Base-by-base conservation (phyloP, 768 basidiomycete genomes). In the Hortiboletus campestris region DNA sequence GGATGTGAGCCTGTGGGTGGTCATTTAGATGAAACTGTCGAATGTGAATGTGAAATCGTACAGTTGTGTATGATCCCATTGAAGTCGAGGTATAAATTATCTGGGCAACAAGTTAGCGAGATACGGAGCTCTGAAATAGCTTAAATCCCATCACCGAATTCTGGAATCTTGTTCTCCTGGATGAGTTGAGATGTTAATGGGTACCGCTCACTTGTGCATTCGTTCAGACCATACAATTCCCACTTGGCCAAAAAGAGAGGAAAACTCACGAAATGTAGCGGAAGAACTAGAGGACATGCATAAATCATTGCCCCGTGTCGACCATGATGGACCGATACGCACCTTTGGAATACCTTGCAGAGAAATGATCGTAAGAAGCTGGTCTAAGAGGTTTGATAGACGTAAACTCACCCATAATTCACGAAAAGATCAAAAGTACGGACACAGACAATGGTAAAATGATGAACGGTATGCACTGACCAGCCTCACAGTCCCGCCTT, bases 171-270 rank as follows among this genome's bases (percentile, higher is more conserved):
- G 77, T 98, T 97, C 78, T 97, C 94, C 72, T 96, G 86, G 60
- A 98, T 97, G 55, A 98, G 80, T 72, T 98, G 97, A 17, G 96
- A 98, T 16, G 95, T 99, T 62, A 99, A 82, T 48, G 97, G 96
- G 72, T 99, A 99, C 58, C 97, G 87, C 78, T 98, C 97, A 58
- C 94, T n/a, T 96, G 67, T 10, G 2, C 2, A 41, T 22, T 32
- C 16, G 10, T 41, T 73, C 42, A 68, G 56, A 36, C 10, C 10
- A 55, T 38, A 63, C 34, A 16, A 3, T 34, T 25, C 46, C 6
- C 20, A 14, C 16, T 34, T 36, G 12, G 7, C 19, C 10, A 19
- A 16, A 34, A 29, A 19, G 0, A 19, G n/a, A 14, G 9, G 11
- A 20, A 7, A 4, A 76, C 90, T 65, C 72, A 91, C 88, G 94